Evolutionary conservation across 1,284 basidiomycete genomes (phyloP).

Genomic region (Paramarasmius palmivorus): DNA sequence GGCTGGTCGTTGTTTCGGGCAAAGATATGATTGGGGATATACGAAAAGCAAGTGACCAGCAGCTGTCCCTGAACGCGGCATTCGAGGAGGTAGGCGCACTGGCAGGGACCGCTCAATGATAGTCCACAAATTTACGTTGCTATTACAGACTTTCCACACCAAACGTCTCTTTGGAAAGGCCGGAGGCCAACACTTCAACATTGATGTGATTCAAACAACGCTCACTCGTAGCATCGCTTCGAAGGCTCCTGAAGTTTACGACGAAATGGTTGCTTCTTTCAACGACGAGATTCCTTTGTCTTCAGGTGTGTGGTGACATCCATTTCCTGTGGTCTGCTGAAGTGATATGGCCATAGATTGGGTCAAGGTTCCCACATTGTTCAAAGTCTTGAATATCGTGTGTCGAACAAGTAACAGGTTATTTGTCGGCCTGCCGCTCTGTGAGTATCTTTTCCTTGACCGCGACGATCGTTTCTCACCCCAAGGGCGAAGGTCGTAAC

Average conservation of each 20-base stretch:
- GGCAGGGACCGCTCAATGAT: neutral
- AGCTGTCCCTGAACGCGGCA: neutral
- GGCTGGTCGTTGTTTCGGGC: neutral
- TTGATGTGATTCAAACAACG: neutral
- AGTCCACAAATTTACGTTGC: too few relatives aligned
- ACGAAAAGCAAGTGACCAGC: neutral
- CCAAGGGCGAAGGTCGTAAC: neutral
- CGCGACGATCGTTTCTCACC: neutral
- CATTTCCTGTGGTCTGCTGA: neutral
- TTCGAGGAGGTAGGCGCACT: neutral
- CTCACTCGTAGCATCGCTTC: constrained; percentile 1
- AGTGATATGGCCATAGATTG: neutral
- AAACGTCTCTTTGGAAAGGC: neutral
- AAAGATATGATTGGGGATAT: constrained; percentile 3
- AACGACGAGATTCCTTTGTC: neutral
- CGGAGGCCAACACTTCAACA: neutral
- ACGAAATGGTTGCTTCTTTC: neutral
- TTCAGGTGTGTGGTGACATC: neutral
- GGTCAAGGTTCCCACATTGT: neutral
- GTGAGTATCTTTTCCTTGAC: neutral
- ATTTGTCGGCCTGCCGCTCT: constrained; percentile 7
- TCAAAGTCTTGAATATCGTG: constrained; percentile 1
- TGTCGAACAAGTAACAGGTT: constrained; percentile 1
- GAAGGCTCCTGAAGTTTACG: neutral
- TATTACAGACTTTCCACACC: neutral